A percentile compares a stretch with the other conserved stretches of the same genome.
These are phyloP conservation scores for Termitomyces sp. DNA, from an alignment of 768 basidiomycete genomes.

Conservation along the genomic window DNA sequence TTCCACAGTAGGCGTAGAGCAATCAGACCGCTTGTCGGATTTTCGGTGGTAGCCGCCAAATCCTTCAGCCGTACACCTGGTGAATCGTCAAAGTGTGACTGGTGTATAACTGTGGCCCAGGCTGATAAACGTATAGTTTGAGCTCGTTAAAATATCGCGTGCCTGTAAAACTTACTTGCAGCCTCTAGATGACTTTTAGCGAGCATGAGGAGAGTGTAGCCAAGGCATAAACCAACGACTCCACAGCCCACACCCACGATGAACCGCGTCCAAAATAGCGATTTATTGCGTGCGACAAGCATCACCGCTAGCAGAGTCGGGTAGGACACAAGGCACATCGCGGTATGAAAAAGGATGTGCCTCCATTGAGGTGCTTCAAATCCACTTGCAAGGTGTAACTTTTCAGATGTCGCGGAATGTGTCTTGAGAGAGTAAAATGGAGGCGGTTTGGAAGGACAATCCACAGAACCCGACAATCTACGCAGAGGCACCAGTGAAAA, in stretches of 20 bases:
- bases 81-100: constrained; percentile 23
- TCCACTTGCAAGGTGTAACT: constrained; percentile 23
- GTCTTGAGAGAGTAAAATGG: constrained; percentile 10
- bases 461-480: constrained; percentile 1
- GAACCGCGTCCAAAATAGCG: constrained; percentile 37
- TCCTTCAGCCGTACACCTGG: constrained; percentile 32
- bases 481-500: neutral
- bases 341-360: constrained; percentile 23
- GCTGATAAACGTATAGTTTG: constrained; percentile 18
- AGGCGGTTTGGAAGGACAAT: constrained; percentile 6
- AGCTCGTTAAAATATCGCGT: neutral
- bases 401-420: constrained; percentile 3
- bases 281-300: constrained; percentile 20
- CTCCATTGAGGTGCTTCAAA: constrained; percentile 32
- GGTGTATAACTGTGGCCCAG: constrained; percentile 41
- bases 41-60: constrained; percentile 26
- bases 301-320: constrained; percentile 28
- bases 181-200: constrained; percentile 30
- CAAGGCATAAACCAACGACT: constrained; percentile 26
- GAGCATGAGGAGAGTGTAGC: constrained; percentile 24
- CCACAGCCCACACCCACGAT: constrained; percentile 30
- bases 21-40: constrained; percentile 23
- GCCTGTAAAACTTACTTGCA: constrained; percentile 24
- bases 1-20: constrained; percentile 31
- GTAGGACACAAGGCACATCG: constrained; percentile 27